A percentile compares a stretch with the other conserved stretches of the same genome.
Conservation (phyloP, 352 stramenopile genomes). For the Phytopythium helicoides region DNA sequence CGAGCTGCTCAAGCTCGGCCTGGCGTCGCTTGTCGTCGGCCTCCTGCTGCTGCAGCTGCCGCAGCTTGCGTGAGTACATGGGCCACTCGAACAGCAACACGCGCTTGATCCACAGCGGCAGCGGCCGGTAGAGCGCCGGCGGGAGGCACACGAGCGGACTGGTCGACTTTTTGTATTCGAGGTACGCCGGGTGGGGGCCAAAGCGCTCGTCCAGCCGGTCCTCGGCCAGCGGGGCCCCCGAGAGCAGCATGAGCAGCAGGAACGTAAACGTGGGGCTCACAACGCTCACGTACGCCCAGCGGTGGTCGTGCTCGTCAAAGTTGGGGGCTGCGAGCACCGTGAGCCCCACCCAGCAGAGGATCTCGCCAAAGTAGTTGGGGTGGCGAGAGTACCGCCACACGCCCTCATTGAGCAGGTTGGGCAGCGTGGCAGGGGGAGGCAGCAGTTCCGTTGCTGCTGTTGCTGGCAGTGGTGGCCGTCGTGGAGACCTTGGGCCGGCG, state of each 20-base stretch:
- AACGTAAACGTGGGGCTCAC: slow-evolving; percentile 54
- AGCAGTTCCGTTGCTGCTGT: no score
- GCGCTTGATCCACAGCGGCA: slow-evolving; percentile 40
- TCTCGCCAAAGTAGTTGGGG: slow-evolving; percentile 93
- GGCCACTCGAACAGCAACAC: slow-evolving; percentile 49
- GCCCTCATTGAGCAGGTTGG: slow-evolving; percentile 47
- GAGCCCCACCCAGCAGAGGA: slow-evolving; percentile 85
- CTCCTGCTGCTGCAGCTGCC: slow-evolving; percentile 12
- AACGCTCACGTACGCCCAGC: slow-evolving; percentile 48
- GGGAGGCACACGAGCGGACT: slow-evolving; percentile 57
- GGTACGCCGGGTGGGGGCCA: slow-evolving; percentile 44
- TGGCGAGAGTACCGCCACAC: slow-evolving; percentile 90
- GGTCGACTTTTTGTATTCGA: slow-evolving; percentile 65
- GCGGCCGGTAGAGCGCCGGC: slow-evolving; percentile 30
- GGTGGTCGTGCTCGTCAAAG: slow-evolving; percentile 22
- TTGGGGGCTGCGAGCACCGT: slow-evolving; percentile 39
- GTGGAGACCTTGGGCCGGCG: slow-evolving; percentile 19
- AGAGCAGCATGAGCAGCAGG: slow-evolving; percentile 70
- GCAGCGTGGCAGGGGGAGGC: neutral
- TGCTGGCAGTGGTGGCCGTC: no score
- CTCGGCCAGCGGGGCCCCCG: slow-evolving; percentile 61
- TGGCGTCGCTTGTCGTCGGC: slow-evolving; percentile 1
- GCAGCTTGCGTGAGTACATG: slow-evolving; percentile 52
- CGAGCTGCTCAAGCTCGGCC: no score
- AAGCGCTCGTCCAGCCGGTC: slow-evolving; percentile 65